Base-by-base conservation (phyloP, 2,329 filamentous ascomycete species). In the Fusarium sp. region DNA sequence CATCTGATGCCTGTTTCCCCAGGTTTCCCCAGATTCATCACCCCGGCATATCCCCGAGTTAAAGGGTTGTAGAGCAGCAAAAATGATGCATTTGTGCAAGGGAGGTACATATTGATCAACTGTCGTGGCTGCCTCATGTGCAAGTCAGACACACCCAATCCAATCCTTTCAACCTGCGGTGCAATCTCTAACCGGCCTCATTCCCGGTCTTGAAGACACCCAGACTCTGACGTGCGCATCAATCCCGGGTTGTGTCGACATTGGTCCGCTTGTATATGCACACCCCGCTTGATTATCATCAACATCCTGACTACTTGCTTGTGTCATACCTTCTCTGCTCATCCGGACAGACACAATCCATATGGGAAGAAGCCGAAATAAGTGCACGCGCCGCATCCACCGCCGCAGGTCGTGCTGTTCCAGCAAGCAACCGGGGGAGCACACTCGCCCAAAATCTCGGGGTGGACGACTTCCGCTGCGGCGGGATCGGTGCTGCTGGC, bases 321-420 rank as follows among this genome's bases (percentile, higher is more conserved):
- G 10, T 15, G 15, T n/a, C n/a, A 12, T 32, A 15, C 43, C 35
- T 50, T 43, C 43, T 52, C 43, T 35, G 30, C 15, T 69, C 58
- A 69, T 22, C 68, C 68, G 2, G 61, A 25, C 15, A 71, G 61
- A 52, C 69, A 71, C 14, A 71, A 15, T 17, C 69, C 69, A n/a
- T 68, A 69, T 1, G 69, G 69, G 40, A 71, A 65, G 60, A 64
- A 71, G 45, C 61, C 69, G 15, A 71, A 33, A 43, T 71, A 71
- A 11, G 69, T 69, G 45, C 69, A 71, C 56, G 65, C 30, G n/a
- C 65, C 69, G 57, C 69, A 71, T 20, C 65, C 65, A 30, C 57
- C 65, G 1, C 69, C 66, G 58, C 69, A 71, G 22, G 61, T 65
- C 15, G 65, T 57, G 61, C 69, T 71, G 65, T 71, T 65, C 47